Conservation (phyloP, 345 rosid genomes). For the Hibiscus tridactylites region DNA sequence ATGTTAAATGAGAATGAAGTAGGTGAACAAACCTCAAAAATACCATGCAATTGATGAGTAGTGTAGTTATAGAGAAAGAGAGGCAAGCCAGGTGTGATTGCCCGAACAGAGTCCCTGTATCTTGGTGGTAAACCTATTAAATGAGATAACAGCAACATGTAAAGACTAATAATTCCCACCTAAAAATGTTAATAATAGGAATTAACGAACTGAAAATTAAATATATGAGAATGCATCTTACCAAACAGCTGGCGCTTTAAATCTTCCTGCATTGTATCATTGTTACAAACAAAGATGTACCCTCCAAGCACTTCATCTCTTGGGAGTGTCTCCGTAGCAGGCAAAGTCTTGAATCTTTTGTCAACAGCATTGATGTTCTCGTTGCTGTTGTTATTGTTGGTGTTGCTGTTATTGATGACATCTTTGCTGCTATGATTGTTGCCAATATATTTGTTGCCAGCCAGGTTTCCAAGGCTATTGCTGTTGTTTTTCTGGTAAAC, state of each 20-base stretch:
- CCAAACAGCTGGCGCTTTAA: slow-evolving; percentile 91
- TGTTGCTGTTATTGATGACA: slow-evolving; percentile 22
- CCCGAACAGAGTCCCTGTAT: slow-evolving; percentile 94
- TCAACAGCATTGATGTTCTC: slow-evolving; percentile 38
- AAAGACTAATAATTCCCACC: not conserved
- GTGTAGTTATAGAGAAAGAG: slow-evolving; percentile 95
- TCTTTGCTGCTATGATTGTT: slow-evolving; percentile 48
- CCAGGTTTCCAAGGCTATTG: slow-evolving; percentile 35
- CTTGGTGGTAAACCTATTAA: slow-evolving; percentile 89
- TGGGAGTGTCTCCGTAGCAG: slow-evolving; percentile 87
- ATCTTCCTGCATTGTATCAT: slow-evolving; percentile 99
- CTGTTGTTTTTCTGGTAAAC: slow-evolving; percentile 60
- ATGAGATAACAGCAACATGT: slow-evolving; percentile 10
- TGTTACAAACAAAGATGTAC: slow-evolving; percentile 94
- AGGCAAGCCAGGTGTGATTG: slow-evolving; percentile 96
- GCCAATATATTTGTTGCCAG: slow-evolving; percentile 58
- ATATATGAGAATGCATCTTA: slow-evolving; percentile 16
- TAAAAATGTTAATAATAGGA: not conserved
- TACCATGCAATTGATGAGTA: slow-evolving; percentile 95
- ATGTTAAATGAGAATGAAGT: not conserved
- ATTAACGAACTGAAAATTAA: not conserved
- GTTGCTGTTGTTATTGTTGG: slow-evolving; percentile 17
- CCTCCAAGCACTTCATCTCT: slow-evolving; percentile 98
- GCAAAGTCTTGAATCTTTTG: slow-evolving; percentile 86
- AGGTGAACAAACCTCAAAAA: slow-evolving; percentile 71